Conservation (phyloP, 2,329 filamentous ascomycete genomes). For the Colletotrichum cordylinicola region DNA sequence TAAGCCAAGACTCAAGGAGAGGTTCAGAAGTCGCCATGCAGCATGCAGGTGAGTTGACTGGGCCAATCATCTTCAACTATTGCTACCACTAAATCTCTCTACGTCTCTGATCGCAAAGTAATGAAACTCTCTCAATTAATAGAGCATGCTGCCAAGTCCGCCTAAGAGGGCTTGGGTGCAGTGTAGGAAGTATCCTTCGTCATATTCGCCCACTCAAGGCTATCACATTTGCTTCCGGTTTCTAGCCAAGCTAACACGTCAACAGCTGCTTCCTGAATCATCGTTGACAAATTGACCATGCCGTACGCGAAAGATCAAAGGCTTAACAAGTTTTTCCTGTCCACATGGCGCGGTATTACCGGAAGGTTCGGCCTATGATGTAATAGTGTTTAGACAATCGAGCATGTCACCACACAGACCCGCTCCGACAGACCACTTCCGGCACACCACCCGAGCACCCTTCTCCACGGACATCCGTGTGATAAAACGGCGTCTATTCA, state of each 20-base stretch:
- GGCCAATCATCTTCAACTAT: neutral
- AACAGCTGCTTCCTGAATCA: neutral
- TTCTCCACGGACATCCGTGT: constrained; percentile 14
- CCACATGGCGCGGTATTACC: neutral
- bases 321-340: neutral
- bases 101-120: neutral
- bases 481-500: neutral
- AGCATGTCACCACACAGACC: constrained; percentile 18
- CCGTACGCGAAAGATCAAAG: neutral
- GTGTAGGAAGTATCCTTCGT: neutral
- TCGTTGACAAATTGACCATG: neutral
- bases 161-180: neutral
- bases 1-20: neutral
- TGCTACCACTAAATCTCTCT: neutral
- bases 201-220: neutral
- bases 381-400: neutral
- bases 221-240: neutral
- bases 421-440: constrained; percentile 10
- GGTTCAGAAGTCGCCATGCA: neutral
- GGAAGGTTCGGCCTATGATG: constrained; percentile 18
- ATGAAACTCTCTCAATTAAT: neutral
- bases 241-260: neutral
- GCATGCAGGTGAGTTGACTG: neutral
- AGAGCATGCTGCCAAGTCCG: neutral
- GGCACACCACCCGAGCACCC: neutral